Percentiles rank a stretch among this genome's conserved stretches.
These are phyloP conservation scores for Zopfochytrium polystomum DNA, from an alignment of 371 early-diverging fungal species.

Conservation along the genomic window DNA sequence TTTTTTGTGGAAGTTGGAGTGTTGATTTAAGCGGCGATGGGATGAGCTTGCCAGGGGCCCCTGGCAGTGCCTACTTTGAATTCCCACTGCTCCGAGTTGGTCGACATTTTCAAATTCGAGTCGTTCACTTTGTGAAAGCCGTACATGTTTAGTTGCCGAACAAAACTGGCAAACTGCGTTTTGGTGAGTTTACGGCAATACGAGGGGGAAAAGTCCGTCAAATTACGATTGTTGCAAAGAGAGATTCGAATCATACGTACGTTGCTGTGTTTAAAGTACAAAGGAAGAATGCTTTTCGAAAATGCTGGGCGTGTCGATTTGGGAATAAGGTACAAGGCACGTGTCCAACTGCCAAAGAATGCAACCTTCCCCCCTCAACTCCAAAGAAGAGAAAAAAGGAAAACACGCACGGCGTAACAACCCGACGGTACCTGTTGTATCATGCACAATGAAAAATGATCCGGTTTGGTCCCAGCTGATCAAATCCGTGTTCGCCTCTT, in stretches of 20 bases:
- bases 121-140: conserved; percentile 85
- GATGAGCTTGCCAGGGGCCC: background rate
- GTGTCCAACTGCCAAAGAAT: too few species aligned
- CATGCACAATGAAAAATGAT: conserved; percentile 61
- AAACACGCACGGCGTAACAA: too few species aligned
- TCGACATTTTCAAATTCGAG: conserved; percentile 57
- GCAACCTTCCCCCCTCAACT: too few species aligned
- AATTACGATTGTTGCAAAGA: background rate
- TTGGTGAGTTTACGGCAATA: background rate
- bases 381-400: too few species aligned
- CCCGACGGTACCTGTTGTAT: conserved; percentile 50
- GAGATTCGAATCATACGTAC: conserved; percentile 14
- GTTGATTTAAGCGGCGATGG: too few species aligned
- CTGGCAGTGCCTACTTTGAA: conserved; percentile 41
- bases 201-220: background rate
- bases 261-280: conserved; percentile 41
- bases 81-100: conserved; percentile 66
- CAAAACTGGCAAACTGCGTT: conserved; percentile 83
- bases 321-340: too few species aligned
- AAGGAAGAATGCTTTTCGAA: conserved; percentile 29
- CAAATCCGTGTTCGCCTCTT: conserved; percentile 55
- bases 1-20: too few species aligned
- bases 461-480: conserved; percentile 64
- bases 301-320: conserved; percentile 12
- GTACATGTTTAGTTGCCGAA: conserved; percentile 95